These are phyloP conservation scores for rapeseed (Brassica napus) DNA, from an alignment of 345 rosid genomes.

Conservation along the genomic window DNA sequence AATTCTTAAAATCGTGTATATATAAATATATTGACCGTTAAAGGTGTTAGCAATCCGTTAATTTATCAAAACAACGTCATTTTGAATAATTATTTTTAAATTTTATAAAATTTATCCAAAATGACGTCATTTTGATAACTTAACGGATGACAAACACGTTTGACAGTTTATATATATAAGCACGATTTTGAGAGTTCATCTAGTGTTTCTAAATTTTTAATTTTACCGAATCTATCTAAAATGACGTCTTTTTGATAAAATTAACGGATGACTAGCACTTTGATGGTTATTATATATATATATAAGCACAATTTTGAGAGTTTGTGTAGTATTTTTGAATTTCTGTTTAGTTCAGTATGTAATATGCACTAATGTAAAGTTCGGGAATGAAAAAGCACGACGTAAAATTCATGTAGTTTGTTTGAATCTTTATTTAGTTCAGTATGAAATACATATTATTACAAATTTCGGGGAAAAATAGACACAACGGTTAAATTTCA, in stretches of 20 bases:
- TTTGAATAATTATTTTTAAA: no score
- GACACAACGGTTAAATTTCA: neutral
- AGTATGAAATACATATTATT: neutral
- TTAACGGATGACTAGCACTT: neutral
- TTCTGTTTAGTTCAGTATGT: neutral
- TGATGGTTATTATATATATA: neutral
- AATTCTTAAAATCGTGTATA: no score
- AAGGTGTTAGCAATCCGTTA: no score
- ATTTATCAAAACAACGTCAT: no score
- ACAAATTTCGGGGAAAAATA: neutral
- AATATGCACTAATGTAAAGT: neutral
- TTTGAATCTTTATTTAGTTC: neutral
- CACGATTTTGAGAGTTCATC: neutral
- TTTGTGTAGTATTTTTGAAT: neutral
- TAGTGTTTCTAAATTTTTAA: neutral
- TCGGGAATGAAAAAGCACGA: neutral
- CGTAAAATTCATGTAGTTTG: neutral
- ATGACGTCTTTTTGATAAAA: neutral
- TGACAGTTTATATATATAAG: neutral
- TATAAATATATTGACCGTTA: no score
- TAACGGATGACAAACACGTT: neutral
- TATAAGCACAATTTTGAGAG: neutral
- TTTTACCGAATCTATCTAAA: neutral
- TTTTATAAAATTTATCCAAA: no score
- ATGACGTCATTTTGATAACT: neutral